phyloP scores from a whole-genome alignment of 495 filamentous ascomycete genomes.

The Penicillium canariense region DNA sequence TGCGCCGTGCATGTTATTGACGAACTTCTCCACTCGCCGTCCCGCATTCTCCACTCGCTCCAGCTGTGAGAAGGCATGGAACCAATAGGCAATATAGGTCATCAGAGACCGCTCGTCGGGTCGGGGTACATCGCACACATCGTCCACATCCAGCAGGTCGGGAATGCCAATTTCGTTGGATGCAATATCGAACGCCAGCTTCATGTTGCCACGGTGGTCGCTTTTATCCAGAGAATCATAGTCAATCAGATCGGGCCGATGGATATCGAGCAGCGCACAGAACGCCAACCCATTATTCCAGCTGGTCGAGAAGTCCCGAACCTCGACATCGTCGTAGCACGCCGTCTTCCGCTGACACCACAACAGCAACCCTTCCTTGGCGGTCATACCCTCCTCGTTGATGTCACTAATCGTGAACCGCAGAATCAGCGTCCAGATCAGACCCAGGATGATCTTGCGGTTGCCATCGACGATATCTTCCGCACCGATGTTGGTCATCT shows the following conservation, averaged over 20 bases:
- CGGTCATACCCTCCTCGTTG: slow-evolving; percentile 95
- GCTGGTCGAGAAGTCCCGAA: slow-evolving; percentile 87
- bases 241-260: slow-evolving; percentile 95
- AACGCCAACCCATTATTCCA: slow-evolving; percentile 98
- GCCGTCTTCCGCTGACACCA: slow-evolving; percentile 99
- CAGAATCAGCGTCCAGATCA: slow-evolving; percentile 97
- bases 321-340: slow-evolving; percentile 94
- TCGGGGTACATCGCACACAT: slow-evolving; percentile 94
- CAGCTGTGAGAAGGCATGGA: slow-evolving; percentile 98
- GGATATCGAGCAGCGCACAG: slow-evolving; percentile 93
- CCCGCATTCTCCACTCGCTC: slow-evolving; percentile 97
- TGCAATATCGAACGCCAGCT: slow-evolving; percentile 93
- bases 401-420: slow-evolving; percentile 98
- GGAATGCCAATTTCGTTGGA: slow-evolving; percentile 96
- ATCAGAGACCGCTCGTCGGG: slow-evolving; percentile 95
- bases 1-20: slow-evolving; percentile 97
- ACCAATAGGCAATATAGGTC: slow-evolving; percentile 99
- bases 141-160: slow-evolving; percentile 91
- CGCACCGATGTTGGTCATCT: slow-evolving; percentile 97
- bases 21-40: slow-evolving; percentile 94
- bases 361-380: slow-evolving; percentile 89
- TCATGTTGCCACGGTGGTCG: slow-evolving; percentile 96
- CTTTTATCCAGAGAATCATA: slow-evolving; percentile 90
- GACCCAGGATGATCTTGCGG: slow-evolving; percentile 90
- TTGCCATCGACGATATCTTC: slow-evolving; percentile 99